Base-by-base conservation (phyloP, 805 yeast genomes). In the Grigorovia transvaalensis region DNA sequence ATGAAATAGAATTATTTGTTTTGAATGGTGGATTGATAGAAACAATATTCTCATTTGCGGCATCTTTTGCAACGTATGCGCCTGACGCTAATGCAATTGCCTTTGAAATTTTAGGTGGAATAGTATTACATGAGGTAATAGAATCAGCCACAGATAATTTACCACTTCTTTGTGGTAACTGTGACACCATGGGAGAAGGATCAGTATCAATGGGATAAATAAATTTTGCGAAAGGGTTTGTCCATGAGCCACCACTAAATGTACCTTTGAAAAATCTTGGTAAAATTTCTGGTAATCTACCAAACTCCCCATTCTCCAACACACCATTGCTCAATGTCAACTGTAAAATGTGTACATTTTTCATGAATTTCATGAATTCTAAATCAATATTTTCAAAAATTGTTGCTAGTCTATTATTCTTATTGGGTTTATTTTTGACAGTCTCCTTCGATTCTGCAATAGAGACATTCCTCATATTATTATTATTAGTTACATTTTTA, bases 201-300 rank as follows among this genome's bases (percentile, higher is more conserved):
- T 33, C 46, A 5, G 47, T 5, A 13, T 46, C 50, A 13, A 50
- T 54, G 4, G 56, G 50, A 17, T 59, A 48, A 38, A 57, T 52
- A 19, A 54, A 52, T 23, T 54, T 51, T 56, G 79, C 77, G 57
- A 83, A 82, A 27, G 86, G 87, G 59, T 84, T 84, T 47, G 79
- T 76, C 84, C 89, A 85, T 54, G 82, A 81, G n/a, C 90, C 91
- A 17, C 89, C 91, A 57, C 81, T 81, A 63, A 81, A 85, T 51
- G 77, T 79, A 30, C 81, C 80, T 44, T 76, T 73, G 18, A 85
- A 67, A 59, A 85, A 82, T 53, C 93, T 72, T 9, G 93, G 89
- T 56, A 81, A 79, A 1, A 82, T 69, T 61, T 84, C 84, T 0
- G 91, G 93, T 40, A 83, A 53, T 15, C 47, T 44, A 23, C 44